Evolutionary conservation across 441 rosid species (phyloP), one percentile per base, ranked within the genome.

Genomic region (Brassica hybrid): DNA sequence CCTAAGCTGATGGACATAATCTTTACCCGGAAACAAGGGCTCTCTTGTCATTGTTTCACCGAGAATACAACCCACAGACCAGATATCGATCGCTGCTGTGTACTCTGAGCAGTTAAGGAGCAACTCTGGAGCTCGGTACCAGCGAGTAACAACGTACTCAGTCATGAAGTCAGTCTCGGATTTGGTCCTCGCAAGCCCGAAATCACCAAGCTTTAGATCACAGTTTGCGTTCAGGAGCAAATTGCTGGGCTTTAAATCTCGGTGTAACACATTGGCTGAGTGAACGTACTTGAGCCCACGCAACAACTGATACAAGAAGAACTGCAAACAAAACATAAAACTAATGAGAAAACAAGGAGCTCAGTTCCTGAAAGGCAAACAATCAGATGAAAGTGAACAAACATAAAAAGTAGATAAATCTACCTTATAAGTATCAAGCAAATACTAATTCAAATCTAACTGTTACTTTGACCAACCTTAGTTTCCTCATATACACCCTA

Each of bases 81-180:
- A 74, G 0, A 65, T 74, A 56, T 74, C 72, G 14, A 74, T 74
- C 10, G 77, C 77, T 38, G 77, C 71, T 7, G 77, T 56, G 77
- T 74, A 74, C 57, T 74, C 77, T 3, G 77, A 74, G 71, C 77
- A 65, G 30, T 65, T 74, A 25, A 74, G 77, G 18, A 74, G 77
- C 2, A 74, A 2, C 66, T 74, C 98, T 0, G 98, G 98, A 21
- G 97, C 97, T 48, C 97, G 83, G 64, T 94, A 94, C 97, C 97
- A 92, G 27, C 96, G 92, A 34, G 98, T 94, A 58, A 88, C 98
- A 52, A 92, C 97, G 87, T 88, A 92, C 67, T 74, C 77, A 21
- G 77, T 74, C 77, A 74, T 74, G 27, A 56, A 65, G 19, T 56
- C 57, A 5, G 71, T 74, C 65, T 74, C 77, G 7, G 77, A 74